These are phyloP conservation scores for Nannochloropsis salina DNA, from an alignment of 108 stramenopile species.

Conservation along the genomic window DNA sequence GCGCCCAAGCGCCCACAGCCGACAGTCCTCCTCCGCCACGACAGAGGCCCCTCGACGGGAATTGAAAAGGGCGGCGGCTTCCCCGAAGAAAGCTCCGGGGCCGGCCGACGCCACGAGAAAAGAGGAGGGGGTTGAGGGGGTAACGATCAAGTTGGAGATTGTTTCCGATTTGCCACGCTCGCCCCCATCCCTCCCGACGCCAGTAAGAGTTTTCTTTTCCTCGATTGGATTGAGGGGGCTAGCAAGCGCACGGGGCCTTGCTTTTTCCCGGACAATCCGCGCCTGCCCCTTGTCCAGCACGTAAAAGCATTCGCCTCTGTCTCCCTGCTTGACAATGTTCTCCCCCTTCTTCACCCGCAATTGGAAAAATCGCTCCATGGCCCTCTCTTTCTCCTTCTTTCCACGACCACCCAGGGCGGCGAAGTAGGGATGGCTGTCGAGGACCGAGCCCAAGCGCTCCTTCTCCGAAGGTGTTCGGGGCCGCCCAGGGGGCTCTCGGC, in stretches of 20 bases:
- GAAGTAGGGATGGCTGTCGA: neutral
- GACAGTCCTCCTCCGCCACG: neutral
- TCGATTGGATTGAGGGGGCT: neutral
- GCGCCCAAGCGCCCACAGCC: neutral
- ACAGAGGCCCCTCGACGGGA: neutral
- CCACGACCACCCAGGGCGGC: neutral
- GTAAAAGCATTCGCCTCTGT: neutral
- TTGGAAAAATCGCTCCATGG: neutral
- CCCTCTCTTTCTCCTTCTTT: neutral
- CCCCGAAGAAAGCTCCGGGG: neutral
- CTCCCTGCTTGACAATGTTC: neutral
- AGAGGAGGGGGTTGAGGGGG: neutral
- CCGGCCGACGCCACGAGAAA: neutral
- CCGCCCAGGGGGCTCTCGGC: neutral
- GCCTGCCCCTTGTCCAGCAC: neutral
- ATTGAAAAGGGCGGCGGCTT: neutral
- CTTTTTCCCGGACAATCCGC: neutral
- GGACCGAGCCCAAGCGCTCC: neutral
- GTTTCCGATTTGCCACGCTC: too few relatives aligned
- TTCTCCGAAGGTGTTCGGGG: neutral
- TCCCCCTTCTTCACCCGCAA: conserved; percentile 6
- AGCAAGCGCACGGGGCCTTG: neutral
- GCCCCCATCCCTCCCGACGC: too few relatives aligned
- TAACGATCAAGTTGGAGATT: neutral
- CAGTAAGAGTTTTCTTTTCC: neutral